Percentiles rank a stretch among this genome's conserved stretches.
Evolutionary conservation across 306 rosid species (phyloP).

Genomic region (Phaseolus lunatus): DNA sequence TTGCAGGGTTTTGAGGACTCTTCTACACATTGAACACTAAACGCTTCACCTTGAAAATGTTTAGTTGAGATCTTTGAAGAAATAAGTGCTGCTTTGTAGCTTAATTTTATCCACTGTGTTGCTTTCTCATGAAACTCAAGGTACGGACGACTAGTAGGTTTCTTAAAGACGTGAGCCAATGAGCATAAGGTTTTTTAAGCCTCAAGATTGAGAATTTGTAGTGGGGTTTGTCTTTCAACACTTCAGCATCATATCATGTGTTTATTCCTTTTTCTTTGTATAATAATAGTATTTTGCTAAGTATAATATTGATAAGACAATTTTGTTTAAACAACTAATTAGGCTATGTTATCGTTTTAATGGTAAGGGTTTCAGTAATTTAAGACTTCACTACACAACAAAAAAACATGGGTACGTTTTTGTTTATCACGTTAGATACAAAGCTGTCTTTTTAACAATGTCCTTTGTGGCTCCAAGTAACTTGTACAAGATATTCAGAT

Average conservation of each 20-base stretch:
- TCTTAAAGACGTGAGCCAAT: background rate
- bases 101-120: background rate
- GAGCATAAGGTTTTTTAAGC: background rate
- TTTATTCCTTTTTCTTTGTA: too few species aligned
- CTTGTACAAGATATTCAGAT: constrained; percentile 10
- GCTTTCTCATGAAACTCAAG: background rate
- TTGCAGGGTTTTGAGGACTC: background rate
- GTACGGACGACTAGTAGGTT: background rate
- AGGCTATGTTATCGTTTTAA: background rate
- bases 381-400: background rate
- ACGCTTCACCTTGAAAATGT: background rate
- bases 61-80: background rate
- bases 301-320: too few species aligned
- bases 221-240: background rate
- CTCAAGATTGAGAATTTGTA: background rate
- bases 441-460: background rate
- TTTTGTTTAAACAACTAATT: background rate
- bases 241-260: background rate
- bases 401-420: background rate
- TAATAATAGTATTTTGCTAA: too few species aligned
- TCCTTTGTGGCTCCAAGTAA: constrained; percentile 21
- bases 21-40: background rate
- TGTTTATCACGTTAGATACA: background rate
- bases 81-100: background rate
- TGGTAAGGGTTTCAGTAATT: background rate